A percentile compares a stretch with the other conserved stretches of the same genome.
Conservation (phyloP, 129 eudicot species). For the Smallanthus sonchifolius region DNA sequence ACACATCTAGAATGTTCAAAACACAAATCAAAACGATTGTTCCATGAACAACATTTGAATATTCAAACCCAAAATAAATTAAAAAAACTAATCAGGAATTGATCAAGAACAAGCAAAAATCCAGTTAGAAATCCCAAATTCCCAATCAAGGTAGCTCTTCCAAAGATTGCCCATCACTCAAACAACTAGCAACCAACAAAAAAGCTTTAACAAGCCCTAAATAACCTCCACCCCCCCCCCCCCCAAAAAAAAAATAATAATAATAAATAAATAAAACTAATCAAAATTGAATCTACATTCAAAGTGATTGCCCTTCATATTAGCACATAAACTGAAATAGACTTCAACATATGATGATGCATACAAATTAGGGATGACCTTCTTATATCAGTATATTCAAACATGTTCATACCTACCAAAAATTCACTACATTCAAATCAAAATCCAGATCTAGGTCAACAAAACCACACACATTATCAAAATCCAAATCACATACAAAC, state of each 20-base stretch:
- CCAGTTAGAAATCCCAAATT: not conserved
- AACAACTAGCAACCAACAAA: not conserved
- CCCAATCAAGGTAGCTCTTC: not conserved
- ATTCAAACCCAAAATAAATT: not conserved
- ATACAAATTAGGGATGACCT: not conserved
- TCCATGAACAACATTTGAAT: not conserved
- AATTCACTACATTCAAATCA: not conserved
- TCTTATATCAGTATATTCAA: not conserved
- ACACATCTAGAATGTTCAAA: not conserved
- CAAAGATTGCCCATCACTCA: not conserved
- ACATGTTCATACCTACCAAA: not conserved
- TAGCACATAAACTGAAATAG: too few relatives aligned
- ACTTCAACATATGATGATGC: not conserved
- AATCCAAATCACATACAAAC: not conserved
- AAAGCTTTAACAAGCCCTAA: too few relatives aligned
- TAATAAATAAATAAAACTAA: too few relatives aligned
- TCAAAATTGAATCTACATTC: not conserved
- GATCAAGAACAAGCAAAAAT: not conserved
- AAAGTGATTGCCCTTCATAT: not conserved
- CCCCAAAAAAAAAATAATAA: too few relatives aligned
- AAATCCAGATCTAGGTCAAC: not conserved
- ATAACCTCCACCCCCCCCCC: too few relatives aligned
- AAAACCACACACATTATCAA: not conserved
- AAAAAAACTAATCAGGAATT: not conserved
- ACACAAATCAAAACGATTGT: too few relatives aligned